Evolutionary conservation across 306 rosid species (phyloP), one percentile per base, ranked within the genome.

Genomic region (Coriaria nepalensis): DNA sequence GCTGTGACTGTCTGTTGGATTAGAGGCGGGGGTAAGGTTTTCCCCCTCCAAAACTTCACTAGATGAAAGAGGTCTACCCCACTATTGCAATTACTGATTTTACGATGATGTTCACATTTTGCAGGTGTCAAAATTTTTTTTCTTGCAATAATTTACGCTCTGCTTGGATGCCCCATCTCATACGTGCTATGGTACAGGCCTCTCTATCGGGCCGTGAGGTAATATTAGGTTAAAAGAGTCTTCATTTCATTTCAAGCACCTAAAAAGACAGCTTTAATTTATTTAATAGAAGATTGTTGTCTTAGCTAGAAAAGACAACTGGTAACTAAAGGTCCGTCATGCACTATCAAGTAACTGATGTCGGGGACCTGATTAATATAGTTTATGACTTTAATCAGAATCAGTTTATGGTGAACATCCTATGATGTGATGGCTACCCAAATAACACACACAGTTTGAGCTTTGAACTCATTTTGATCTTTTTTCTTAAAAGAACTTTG

Each of bases 111-210:
- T 64, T 61, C 55, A 58, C 63, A 40, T 57, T 52, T 36, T 73
- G 62, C 79, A 90, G 98, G 98, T 54, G 84, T 78, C 49, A 77
- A 67, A 66, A 92, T 92, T 14, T 92, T 92, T 75, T 85, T 92
- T 74, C 98, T 92, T 71, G 94, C 98, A 2, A 70, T 72, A n/a
- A 92, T 92, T 48, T 92, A 85, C 63, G 77, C 87, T 37, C 73
- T 92, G 45, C 86, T 92, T 66, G 98, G 98, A 42, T 60, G 77
- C 53, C 98, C 98, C 13, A 79, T 92, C 61, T 85, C 96, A 7
- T 92, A 92, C 50, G 94, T 85, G 53, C 83, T 92, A 47, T 92
- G 98, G 98, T 85, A 92, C 61, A 71, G 93, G 76, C 98, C 98
- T 20, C 90, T 92, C 43, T 92, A 92, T 67, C 96, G 94, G 45